These are phyloP conservation scores for Flaveria brownii DNA, from an alignment of 129 eudicot genomes.

Conservation along the genomic window DNA sequence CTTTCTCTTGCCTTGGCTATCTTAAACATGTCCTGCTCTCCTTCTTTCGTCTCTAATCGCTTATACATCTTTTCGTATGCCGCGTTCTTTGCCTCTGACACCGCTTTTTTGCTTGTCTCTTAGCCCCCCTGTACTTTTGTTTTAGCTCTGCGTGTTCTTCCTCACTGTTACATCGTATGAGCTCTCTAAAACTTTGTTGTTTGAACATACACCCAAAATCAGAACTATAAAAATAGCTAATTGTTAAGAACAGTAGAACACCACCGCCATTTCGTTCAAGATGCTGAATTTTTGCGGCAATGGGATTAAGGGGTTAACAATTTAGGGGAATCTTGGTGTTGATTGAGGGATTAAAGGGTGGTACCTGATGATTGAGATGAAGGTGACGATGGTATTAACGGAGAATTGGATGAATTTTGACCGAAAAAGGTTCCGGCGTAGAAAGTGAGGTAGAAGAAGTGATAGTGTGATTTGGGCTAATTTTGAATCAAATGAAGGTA, in stretches of 20 bases:
- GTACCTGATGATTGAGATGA: slow-evolving; percentile 22
- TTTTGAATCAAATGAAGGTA: slow-evolving; percentile 61
- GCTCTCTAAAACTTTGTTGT: no score
- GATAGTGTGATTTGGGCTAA: slow-evolving; percentile 47
- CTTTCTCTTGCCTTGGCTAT: no score
- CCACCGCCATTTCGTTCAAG: slow-evolving; percentile 12
- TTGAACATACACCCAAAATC: no score
- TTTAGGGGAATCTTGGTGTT: not conserved
- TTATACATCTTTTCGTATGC: no score
- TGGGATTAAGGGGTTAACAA: not conserved
- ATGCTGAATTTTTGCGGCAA: not conserved
- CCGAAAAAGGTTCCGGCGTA: slow-evolving; percentile 69
- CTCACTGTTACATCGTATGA: no score
- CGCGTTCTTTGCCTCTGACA: no score
- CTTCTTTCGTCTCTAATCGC: no score
- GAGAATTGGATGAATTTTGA: slow-evolving; percentile 30
- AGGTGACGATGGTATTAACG: slow-evolving; percentile 24
- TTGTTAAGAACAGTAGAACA: not conserved
- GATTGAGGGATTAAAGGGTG: slow-evolving; percentile 4
- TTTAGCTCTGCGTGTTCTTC: no score
- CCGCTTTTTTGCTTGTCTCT: no score
- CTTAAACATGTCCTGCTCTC: no score
- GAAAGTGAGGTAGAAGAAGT: slow-evolving; percentile 62
- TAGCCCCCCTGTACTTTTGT: no score
- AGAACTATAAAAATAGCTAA: slow-evolving; percentile 3